Conservation (phyloP, 1,284 basidiomycete genomes). For the Marasmius sp. region DNA sequence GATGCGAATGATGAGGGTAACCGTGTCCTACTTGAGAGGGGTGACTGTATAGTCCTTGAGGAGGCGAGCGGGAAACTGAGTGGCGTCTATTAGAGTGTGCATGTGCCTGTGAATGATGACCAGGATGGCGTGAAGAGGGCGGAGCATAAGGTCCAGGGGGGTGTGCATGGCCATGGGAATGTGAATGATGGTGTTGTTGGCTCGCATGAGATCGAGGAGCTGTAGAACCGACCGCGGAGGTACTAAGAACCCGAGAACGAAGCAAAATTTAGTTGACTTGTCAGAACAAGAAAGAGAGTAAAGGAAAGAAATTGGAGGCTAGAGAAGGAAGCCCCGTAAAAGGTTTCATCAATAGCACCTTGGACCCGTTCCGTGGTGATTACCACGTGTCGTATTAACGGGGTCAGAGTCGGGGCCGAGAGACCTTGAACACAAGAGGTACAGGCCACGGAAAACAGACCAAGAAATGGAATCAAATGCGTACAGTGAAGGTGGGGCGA, state of each 20-base stretch:
- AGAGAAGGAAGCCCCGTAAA: background rate
- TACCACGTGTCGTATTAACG: too few species aligned
- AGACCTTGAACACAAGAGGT: too few species aligned
- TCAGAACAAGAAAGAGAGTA: background rate
- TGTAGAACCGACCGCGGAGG: background rate
- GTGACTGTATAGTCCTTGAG: background rate
- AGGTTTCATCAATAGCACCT: too few species aligned
- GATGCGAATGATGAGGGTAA: constrained; percentile 2
- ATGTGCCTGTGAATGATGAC: too few species aligned
- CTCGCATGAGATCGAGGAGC: background rate
- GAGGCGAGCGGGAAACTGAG: background rate
- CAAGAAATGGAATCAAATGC: background rate
- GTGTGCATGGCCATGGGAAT: background rate
- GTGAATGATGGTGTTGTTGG: background rate
- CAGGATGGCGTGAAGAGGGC: too few species aligned
- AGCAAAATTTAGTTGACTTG: background rate
- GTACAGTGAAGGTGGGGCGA: background rate
- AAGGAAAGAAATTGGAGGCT: background rate
- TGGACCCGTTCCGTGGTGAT: too few species aligned
- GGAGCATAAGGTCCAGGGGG: background rate
- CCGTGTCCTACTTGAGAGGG: background rate
- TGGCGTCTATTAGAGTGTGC: background rate
- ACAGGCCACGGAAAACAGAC: constrained; percentile 16
- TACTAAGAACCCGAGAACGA: background rate
- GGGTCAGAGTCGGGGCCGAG: too few species aligned